Evolutionary conservation across 2,329 filamentous ascomycete genomes (phyloP).

Genomic region (Cladosporium sp.): DNA sequence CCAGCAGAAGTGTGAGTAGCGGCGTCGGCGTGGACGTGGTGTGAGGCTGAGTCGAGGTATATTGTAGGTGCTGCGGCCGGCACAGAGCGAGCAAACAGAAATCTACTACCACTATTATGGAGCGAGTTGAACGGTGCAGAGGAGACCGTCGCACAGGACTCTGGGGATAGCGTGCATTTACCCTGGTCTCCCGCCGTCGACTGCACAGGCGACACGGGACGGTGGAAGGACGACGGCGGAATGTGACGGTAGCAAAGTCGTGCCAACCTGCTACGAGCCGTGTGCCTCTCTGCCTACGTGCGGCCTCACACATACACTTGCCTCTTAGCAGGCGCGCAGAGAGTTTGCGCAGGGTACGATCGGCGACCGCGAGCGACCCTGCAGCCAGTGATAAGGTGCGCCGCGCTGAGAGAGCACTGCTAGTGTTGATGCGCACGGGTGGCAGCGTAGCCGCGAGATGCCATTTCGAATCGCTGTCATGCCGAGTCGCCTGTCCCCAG

Average conservation of each 20-base stretch:
- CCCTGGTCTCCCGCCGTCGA: background rate
- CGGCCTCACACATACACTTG: background rate
- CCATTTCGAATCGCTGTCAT: too few relatives aligned
- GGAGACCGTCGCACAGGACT: background rate
- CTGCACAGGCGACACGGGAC: background rate
- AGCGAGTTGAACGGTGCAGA: background rate
- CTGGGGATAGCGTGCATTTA: conserved; percentile 4
- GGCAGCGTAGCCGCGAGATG: too few relatives aligned
- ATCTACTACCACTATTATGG: background rate
- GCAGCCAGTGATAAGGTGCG: too few relatives aligned
- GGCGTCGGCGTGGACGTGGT: background rate
- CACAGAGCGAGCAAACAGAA: background rate
- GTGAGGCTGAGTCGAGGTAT: conserved; percentile 7
- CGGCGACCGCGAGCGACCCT: too few relatives aligned
- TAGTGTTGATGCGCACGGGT: too few relatives aligned
- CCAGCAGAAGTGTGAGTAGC: background rate
- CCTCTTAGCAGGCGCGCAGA: background rate
- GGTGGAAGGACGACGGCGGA: background rate
- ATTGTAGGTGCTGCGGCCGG: conserved; percentile 1
- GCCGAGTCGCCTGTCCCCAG: too few relatives aligned
- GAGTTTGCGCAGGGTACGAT: background rate
- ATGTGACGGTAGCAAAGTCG: conserved; percentile 4
- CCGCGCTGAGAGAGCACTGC: too few relatives aligned
- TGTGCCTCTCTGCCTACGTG: background rate
- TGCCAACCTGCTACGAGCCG: conserved; percentile 1